phyloP scores from a whole-genome alignment of 352 stramenopile genomes.

The Globisporangium sylvaticum region DNA sequence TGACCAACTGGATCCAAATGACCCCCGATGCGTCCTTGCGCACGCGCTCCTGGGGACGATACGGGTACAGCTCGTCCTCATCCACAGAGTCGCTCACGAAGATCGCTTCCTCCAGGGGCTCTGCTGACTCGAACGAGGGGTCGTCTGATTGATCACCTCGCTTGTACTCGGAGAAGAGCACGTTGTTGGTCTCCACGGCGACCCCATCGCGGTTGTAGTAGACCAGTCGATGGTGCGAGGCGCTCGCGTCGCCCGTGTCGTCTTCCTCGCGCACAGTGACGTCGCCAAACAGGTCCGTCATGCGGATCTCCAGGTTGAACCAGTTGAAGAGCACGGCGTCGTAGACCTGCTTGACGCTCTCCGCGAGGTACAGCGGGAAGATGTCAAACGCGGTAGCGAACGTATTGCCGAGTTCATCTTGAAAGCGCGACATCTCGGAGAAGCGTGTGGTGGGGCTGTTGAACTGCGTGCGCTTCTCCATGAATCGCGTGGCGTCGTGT shows the following conservation, averaged over 20 bases:
- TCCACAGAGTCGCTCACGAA: constrained; percentile 12
- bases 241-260: neutral
- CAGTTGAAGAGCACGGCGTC: constrained; percentile 12
- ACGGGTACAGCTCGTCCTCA: constrained; percentile 9
- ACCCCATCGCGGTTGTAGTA: neutral
- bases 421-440: constrained; percentile 26
- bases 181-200: constrained; percentile 11
- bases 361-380: constrained; percentile 8
- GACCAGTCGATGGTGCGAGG: constrained; percentile 10
- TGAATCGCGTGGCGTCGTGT: constrained; percentile 16
- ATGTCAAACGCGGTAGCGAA: constrained; percentile 38
- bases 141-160: too few species aligned
- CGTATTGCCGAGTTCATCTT: constrained; percentile 35
- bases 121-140: neutral
- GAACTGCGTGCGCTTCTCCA: constrained; percentile 21
- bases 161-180: constrained; percentile 13
- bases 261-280: constrained; percentile 13
- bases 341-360: constrained; percentile 14
- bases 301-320: constrained; percentile 13
- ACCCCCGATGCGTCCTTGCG: constrained; percentile 6
- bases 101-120: neutral
- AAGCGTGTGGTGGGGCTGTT: constrained; percentile 16
- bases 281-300: constrained; percentile 8
- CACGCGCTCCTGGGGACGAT: constrained; percentile 9
- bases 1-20: neutral